These are phyloP conservation scores for Tolypocladium capitatum DNA, from an alignment of 2,329 filamentous ascomycete genomes.

Conservation along the genomic window DNA sequence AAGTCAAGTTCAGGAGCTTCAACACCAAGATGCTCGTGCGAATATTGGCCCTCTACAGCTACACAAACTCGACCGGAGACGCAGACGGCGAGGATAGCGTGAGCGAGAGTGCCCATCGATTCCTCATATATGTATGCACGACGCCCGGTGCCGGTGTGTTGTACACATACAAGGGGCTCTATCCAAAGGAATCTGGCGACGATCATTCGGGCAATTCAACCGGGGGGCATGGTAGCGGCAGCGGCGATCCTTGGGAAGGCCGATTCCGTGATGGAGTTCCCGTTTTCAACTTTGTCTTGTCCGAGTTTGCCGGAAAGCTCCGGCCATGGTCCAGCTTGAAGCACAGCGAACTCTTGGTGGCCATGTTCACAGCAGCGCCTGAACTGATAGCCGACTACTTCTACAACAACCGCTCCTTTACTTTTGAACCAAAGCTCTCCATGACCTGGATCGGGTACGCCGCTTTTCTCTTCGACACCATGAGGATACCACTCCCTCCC, in stretches of 20 bases:
- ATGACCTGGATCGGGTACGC: conserved; percentile 93
- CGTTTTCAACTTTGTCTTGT: conserved; percentile 66
- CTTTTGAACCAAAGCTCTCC: conserved; percentile 82
- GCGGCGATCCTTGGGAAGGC: conserved; percentile 53
- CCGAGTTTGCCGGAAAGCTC: conserved; percentile 65
- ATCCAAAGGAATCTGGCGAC: conserved; percentile 57
- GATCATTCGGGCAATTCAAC: conserved; percentile 12
- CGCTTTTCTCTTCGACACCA: conserved; percentile 70
- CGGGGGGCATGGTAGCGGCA: conserved; percentile 17
- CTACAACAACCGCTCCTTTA: conserved; percentile 62
- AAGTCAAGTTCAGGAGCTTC: conserved; percentile 62
- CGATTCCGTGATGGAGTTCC: conserved; percentile 53
- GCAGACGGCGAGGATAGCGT: conserved; percentile 36
- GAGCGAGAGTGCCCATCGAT: conserved; percentile 57
- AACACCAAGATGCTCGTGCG: conserved; percentile 61
- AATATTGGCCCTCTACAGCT: conserved; percentile 58
- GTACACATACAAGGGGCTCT: conserved; percentile 68
- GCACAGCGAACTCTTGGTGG: conserved; percentile 68
- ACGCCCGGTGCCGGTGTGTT: conserved; percentile 60
- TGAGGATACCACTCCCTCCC: conserved; percentile 59
- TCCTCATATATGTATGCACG: conserved; percentile 65
- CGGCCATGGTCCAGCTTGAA: conserved; percentile 70
- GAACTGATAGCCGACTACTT: conserved; percentile 87
- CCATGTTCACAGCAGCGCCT: conserved; percentile 68
- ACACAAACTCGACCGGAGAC: conserved; percentile 32